Percentiles rank a stretch among this genome's conserved stretches.
These are phyloP conservation scores for Alloascoidea africana DNA, from an alignment of 805 yeast genomes.

Conservation along the genomic window DNA sequence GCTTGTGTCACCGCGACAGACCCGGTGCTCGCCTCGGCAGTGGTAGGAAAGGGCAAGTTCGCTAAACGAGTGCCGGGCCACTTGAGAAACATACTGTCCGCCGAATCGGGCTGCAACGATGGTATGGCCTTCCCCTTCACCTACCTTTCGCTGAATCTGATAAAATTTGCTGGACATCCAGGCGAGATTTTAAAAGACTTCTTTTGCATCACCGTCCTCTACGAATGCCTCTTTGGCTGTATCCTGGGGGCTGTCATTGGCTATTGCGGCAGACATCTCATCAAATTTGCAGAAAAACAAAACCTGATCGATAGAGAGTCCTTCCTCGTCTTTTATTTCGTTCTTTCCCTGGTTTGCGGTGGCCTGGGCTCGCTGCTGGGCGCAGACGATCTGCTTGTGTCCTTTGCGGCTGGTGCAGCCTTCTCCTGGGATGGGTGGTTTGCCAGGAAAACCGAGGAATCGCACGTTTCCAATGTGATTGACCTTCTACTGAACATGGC, in stretches of 20 bases:
- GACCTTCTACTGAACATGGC: constrained; percentile 73
- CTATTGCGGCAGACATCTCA: constrained; percentile 48
- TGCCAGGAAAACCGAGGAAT: constrained; percentile 65
- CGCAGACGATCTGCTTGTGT: constrained; percentile 74
- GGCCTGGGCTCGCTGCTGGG: constrained; percentile 84
- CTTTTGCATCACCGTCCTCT: constrained; percentile 60
- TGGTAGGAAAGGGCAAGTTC: constrained; percentile 86
- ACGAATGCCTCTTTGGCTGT: constrained; percentile 73
- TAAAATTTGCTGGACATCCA: constrained; percentile 49
- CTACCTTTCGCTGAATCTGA: constrained; percentile 47
- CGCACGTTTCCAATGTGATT: constrained; percentile 82
- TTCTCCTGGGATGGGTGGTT: constrained; percentile 93
- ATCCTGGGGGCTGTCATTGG: constrained; percentile 65
- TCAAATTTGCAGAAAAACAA: constrained; percentile 55
- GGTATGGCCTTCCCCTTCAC: constrained; percentile 95
- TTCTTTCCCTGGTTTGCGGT: constrained; percentile 70
- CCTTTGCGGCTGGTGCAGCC: constrained; percentile 88
- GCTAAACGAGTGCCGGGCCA: constrained; percentile 91
- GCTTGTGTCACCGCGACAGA: constrained; percentile 94
- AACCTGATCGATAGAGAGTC: constrained; percentile 78
- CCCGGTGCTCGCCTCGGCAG: constrained; percentile 91
- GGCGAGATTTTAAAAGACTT: constrained; percentile 66
- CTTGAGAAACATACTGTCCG: constrained; percentile 64
- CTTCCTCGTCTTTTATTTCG: constrained; percentile 70
- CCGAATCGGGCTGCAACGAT: constrained; percentile 85